phyloP scores from a whole-genome alignment of 2,329 filamentous ascomycete genomes.

The Colletotrichum gloeosporioides region DNA sequence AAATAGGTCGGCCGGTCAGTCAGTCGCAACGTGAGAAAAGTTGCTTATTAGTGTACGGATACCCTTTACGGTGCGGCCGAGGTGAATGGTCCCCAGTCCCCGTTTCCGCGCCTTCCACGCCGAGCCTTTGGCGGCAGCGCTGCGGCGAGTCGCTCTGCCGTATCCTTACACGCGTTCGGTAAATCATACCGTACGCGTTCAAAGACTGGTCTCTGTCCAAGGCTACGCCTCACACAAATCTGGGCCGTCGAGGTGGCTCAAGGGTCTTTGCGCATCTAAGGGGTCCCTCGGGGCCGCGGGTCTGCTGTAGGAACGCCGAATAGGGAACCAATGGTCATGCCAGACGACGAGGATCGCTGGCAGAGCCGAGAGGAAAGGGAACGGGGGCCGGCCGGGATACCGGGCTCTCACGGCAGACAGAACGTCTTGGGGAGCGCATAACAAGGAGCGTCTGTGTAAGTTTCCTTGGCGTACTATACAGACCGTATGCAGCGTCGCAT shows the following conservation, averaged over 20 bases:
- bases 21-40: background rate
- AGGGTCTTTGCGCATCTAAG: background rate
- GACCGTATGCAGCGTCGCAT: background rate
- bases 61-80: background rate
- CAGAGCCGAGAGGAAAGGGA: background rate
- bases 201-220: background rate
- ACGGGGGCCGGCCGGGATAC: conserved; percentile 5
- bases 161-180: background rate
- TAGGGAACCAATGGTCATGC: background rate
- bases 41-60: background rate
- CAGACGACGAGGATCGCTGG: background rate
- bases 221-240: background rate
- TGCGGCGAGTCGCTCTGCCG: background rate
- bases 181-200: background rate
- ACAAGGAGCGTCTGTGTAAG: background rate
- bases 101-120: background rate
- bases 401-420: conserved; percentile 8
- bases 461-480: background rate
- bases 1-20: background rate
- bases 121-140: background rate
- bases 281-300: background rate
- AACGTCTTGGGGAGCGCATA: background rate
- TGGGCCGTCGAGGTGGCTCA: background rate
- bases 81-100: background rate
- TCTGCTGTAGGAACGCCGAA: background rate